A percentile compares a stretch with the other conserved stretches of the same genome.
Conservation (phyloP, 768 basidiomycete genomes). For the Tephrocybe sp. region DNA sequence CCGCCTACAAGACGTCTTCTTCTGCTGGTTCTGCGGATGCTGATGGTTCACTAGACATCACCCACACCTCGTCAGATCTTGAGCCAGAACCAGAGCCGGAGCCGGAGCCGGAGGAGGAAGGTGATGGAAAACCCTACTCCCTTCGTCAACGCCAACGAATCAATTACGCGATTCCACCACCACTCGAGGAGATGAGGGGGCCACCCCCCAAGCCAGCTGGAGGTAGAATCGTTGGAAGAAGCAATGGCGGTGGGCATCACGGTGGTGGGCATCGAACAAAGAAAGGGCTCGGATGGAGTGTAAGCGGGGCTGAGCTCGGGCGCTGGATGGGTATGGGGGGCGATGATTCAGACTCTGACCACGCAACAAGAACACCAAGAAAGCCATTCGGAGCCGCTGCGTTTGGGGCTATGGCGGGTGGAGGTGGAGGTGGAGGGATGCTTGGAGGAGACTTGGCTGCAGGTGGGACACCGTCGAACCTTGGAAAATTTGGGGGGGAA, state of each 20-base stretch:
- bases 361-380: conserved; percentile 60
- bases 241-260: conserved; percentile 24
- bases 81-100: conserved; percentile 44
- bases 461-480: conserved; percentile 79
- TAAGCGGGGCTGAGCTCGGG: conserved; percentile 71
- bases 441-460: conserved; percentile 63
- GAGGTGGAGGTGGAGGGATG: conserved; percentile 47
- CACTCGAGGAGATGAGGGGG: conserved; percentile 65
- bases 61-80: conserved; percentile 42
- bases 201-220: conserved; percentile 38
- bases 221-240: conserved; percentile 24
- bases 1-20: conserved; percentile 50
- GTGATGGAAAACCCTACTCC: conserved; percentile 59
- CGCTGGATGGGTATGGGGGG: conserved; percentile 72
- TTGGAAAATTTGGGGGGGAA: conserved; percentile 81
- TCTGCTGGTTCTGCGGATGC: conserved; percentile 51
- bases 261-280: conserved; percentile 29
- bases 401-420: conserved; percentile 46
- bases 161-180: conserved; percentile 81
- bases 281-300: conserved; percentile 73
- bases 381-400: conserved; percentile 60
- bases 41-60: conserved; percentile 57
- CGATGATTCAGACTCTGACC: conserved; percentile 82
- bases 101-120: conserved; percentile 47
- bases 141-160: conserved; percentile 65